Evolutionary conservation across 306 rosid genomes (phyloP).

Genomic region (Glycine soja): DNA sequence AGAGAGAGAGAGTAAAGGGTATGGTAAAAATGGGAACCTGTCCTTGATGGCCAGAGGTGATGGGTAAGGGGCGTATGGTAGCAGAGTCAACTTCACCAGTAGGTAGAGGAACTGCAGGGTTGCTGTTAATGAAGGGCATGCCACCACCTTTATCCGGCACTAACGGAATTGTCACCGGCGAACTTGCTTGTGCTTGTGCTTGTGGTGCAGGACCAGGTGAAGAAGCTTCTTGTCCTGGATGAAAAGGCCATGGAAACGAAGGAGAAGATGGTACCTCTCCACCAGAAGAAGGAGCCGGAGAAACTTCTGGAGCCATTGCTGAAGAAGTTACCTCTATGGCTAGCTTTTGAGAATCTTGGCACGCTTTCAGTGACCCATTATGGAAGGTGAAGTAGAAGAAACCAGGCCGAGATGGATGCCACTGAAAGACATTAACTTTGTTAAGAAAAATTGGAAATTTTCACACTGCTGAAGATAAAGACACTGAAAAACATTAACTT

Average conservation of each 20-base stretch:
- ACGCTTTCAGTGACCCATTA: conserved; percentile 64
- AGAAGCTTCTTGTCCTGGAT: conserved; percentile 62
- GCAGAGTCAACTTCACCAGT: conserved; percentile 97
- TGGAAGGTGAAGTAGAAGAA: conserved; percentile 86
- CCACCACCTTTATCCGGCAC: conserved; percentile 67
- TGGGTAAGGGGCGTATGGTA: conserved; percentile 76
- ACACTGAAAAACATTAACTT: conserved; percentile 57
- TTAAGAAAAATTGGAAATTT: conserved; percentile 19
- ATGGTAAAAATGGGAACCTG: conserved; percentile 53
- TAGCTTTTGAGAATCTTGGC: conserved; percentile 74
- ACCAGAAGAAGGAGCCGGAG: conserved; percentile 68
- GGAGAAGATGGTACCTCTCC: conserved; percentile 69
- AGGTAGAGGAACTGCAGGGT: conserved; percentile 97
- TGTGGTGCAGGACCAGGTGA: conserved; percentile 62
- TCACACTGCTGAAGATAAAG: not conserved
- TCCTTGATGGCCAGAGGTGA: conserved; percentile 62
- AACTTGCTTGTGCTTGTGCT: conserved; percentile 53
- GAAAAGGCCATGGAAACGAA: conserved; percentile 83
- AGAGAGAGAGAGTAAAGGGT: not conserved
- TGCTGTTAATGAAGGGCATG: conserved; percentile 89
- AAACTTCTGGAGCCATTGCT: conserved; percentile 50
- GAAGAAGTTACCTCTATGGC: conserved; percentile 69
- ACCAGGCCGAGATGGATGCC: conserved; percentile 95
- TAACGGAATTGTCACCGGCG: conserved; percentile 63
- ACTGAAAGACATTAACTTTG: conserved; percentile 52